Evolutionary conservation across 2,329 filamentous ascomycete genomes (phyloP).

Genomic region (Macrophomina pseudophaseolina): DNA sequence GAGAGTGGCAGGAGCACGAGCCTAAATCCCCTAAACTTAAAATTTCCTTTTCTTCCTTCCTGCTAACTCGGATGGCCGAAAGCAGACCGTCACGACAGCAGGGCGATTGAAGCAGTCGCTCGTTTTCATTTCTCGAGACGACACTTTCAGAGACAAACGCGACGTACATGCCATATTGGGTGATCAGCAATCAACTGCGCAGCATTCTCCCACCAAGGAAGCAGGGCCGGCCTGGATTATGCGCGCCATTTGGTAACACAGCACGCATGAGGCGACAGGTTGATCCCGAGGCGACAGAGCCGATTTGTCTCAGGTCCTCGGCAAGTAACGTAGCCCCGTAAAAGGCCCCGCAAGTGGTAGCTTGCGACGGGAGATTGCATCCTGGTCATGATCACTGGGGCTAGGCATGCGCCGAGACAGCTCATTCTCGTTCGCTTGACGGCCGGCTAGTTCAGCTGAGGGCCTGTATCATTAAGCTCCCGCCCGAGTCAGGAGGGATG

Average conservation of each 20-base stretch:
- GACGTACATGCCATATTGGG: background rate
- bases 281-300: background rate
- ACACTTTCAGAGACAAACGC: background rate
- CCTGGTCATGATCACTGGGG: background rate
- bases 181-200: constrained; percentile 1
- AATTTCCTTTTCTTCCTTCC: background rate
- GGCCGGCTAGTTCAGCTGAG: background rate
- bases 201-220: background rate
- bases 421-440: background rate
- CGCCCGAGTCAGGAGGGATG: background rate
- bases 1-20: background rate
- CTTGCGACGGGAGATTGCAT: background rate
- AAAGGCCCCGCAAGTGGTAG: background rate
- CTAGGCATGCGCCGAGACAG: background rate
- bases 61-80: no score
- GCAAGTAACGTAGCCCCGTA: background rate
- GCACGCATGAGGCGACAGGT: background rate
- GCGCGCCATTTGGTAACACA: background rate
- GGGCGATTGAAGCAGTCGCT: background rate
- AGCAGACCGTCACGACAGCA: background rate
- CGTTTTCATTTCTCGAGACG: background rate
- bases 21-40: background rate
- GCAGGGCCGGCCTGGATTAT: background rate
- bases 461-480: background rate
- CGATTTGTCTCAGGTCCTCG: background rate